Conservation (phyloP, 2,329 filamentous ascomycete species). For the Sporothrix schenckii region DNA sequence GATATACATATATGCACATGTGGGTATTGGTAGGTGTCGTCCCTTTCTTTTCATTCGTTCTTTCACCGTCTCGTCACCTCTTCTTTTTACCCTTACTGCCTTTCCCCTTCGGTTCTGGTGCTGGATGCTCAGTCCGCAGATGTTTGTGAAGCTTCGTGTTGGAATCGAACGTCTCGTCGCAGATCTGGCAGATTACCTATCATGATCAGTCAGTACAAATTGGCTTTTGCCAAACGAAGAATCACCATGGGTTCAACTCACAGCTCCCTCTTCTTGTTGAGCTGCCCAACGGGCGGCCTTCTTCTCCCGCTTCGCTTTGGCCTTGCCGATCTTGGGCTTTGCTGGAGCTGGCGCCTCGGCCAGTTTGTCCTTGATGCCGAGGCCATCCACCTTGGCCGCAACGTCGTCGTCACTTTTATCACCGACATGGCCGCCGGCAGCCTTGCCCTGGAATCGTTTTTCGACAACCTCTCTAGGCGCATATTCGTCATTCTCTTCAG, state of each 20-base stretch:
- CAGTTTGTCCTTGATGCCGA: slow-evolving; percentile 60
- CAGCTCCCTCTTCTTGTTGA: slow-evolving; percentile 13
- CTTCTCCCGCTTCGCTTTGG: slow-evolving; percentile 37
- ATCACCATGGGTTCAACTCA: not conserved
- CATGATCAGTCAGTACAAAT: not conserved
- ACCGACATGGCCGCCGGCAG: not conserved
- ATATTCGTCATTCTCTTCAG: slow-evolving; percentile 48
- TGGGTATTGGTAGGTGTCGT: slow-evolving; percentile 9
- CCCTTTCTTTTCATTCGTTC: not conserved
- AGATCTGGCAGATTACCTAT: slow-evolving; percentile 32
- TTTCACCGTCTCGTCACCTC: not conserved
- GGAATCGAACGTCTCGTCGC: slow-evolving; percentile 34
- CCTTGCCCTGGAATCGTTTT: slow-evolving; percentile 44
- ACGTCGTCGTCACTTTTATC: slow-evolving; percentile 47
- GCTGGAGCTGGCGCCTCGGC: slow-evolving; percentile 58
- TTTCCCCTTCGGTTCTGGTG: not conserved
- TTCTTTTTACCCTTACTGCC: slow-evolving; percentile 32
- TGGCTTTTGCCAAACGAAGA: not conserved
- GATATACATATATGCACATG: not conserved
- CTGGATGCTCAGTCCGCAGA: slow-evolving; percentile 31
- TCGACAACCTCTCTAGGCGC: slow-evolving; percentile 51
- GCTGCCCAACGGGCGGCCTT: slow-evolving; percentile 34
- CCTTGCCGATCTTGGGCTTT: slow-evolving; percentile 42
- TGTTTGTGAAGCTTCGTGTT: slow-evolving; percentile 36
- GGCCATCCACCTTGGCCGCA: slow-evolving; percentile 76